phyloP scores from a whole-genome alignment of 148 eudicot genomes.

The Amaranthus palmeri region DNA sequence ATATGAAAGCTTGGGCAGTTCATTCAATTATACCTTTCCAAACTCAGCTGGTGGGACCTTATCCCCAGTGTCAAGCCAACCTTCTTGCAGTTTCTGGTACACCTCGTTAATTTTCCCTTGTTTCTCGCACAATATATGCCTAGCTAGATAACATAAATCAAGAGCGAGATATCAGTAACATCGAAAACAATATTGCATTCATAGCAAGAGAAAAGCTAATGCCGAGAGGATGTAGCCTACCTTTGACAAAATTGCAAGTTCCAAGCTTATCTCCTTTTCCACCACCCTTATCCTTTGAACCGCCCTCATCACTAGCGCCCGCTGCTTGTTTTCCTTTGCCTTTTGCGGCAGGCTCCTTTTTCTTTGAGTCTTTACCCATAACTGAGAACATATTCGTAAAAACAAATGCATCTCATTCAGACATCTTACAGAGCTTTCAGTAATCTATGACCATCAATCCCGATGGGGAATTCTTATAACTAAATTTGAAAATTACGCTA shows the following conservation, averaged over 20 bases:
- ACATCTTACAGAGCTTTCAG: neutral
- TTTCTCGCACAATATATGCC: conserved; percentile 94
- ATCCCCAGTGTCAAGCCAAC: conserved; percentile 89
- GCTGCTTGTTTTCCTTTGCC: conserved; percentile 87
- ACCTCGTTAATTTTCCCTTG: conserved; percentile 98
- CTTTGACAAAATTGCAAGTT: conserved; percentile 97
- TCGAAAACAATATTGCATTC: neutral
- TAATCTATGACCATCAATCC: neutral
- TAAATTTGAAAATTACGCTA: no score
- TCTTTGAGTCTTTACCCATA: conserved; percentile 79
- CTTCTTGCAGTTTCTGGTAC: conserved; percentile 90
- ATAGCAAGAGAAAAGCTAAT: neutral
- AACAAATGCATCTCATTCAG: neutral
- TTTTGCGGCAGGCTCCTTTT: conserved; percentile 69
- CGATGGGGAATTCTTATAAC: no score
- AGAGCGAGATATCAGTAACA: neutral
- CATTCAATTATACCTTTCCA: conserved; percentile 57
- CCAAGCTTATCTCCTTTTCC: conserved; percentile 90
- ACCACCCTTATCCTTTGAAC: conserved; percentile 44
- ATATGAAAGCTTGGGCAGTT: neutral
- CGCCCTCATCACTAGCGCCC: conserved; percentile 64
- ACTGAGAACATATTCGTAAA: neutral
- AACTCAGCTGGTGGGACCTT: conserved; percentile 99
- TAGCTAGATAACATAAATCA: conserved; percentile 42
- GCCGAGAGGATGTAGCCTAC: conserved; percentile 24